Percentiles rank a stretch among this genome's conserved stretches.
Conservation (phyloP, 768 basidiomycete genomes). For the Tephrocybe rancida region DNA sequence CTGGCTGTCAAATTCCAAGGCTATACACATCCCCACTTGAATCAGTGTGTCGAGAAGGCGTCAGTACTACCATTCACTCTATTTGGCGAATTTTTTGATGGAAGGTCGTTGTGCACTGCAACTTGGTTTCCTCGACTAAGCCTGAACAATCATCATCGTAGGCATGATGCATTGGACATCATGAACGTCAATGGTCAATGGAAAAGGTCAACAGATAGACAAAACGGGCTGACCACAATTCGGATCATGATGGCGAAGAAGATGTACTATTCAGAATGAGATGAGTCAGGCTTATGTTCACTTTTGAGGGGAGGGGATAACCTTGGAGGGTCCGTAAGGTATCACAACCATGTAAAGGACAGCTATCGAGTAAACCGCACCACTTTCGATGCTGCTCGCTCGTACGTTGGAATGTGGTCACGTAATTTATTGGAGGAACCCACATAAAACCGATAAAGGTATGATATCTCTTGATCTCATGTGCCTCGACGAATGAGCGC, state of each 20-base stretch:
- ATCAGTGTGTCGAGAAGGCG: no score
- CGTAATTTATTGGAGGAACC: not conserved
- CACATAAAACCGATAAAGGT: constrained; percentile 16
- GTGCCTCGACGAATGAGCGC: not conserved
- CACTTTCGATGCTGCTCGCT: constrained; percentile 23
- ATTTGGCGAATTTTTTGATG: no score
- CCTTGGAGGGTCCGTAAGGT: constrained; percentile 3
- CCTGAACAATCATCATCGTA: constrained; percentile 35
- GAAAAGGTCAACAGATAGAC: not conserved
- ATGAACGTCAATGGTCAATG: not conserved
- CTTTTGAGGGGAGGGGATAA: constrained; percentile 6
- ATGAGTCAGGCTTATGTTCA: not conserved
- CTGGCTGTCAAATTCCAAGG: no score
- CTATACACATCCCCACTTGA: no score
- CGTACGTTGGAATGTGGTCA: not conserved
- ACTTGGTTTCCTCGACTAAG: constrained; percentile 25
- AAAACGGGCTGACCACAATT: constrained; percentile 24
- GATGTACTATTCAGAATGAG: no score
- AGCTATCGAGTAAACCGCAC: constrained; percentile 25
- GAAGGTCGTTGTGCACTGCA: no score
- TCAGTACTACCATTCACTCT: no score
- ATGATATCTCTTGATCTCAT: constrained; percentile 8
- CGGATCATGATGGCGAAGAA: constrained; percentile 18
- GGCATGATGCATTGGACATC: constrained; percentile 30
- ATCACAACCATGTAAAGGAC: constrained; percentile 19